Conservation (phyloP, 1,139 yeast genomes). For the Candida glucosophila region DNA sequence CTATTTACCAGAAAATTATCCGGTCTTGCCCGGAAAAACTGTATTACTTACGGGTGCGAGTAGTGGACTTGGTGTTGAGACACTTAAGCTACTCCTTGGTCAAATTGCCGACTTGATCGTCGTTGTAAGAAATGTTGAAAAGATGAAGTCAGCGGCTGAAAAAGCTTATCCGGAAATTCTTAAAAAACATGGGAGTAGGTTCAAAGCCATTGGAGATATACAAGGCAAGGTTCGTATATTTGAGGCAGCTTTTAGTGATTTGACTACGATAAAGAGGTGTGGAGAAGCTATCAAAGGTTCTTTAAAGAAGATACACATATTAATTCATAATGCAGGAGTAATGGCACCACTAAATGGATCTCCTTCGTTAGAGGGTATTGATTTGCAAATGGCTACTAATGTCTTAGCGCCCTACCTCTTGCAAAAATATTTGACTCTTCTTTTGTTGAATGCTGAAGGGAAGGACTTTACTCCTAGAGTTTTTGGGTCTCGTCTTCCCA, state of each 20-base stretch:
- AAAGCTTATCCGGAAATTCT: conserved; percentile 13
- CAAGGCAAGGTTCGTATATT: no score
- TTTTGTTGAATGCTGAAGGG: conserved; percentile 22
- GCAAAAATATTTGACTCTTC: conserved; percentile 36
- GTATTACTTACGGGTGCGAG: no score
- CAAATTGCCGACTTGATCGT: no score
- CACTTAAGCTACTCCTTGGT: no score
- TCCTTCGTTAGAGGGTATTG: conserved; percentile 14
- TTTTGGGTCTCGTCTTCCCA: no score
- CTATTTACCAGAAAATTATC: no score
- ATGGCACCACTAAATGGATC: conserved; percentile 32
- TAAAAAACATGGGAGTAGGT: conserved; percentile 4
- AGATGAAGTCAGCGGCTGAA: conserved; percentile 18
- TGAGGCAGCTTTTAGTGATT: conserved; percentile 39
- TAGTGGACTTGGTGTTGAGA: no score
- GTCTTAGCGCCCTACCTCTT: conserved; percentile 41
- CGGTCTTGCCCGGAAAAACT: no score
- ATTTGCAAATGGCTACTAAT: conserved; percentile 41
- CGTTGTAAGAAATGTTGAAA: conserved; percentile 11
- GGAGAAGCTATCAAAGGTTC: conserved; percentile 24
- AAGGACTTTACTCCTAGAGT: no score
- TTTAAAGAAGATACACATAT: conserved; percentile 23
- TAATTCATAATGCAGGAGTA: conserved; percentile 44
- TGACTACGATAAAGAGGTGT: conserved; percentile 33
- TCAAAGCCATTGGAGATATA: conserved; percentile 11